These are phyloP conservation scores for Pichia heedii DNA, from an alignment of 805 yeast genomes.

Conservation along the genomic window DNA sequence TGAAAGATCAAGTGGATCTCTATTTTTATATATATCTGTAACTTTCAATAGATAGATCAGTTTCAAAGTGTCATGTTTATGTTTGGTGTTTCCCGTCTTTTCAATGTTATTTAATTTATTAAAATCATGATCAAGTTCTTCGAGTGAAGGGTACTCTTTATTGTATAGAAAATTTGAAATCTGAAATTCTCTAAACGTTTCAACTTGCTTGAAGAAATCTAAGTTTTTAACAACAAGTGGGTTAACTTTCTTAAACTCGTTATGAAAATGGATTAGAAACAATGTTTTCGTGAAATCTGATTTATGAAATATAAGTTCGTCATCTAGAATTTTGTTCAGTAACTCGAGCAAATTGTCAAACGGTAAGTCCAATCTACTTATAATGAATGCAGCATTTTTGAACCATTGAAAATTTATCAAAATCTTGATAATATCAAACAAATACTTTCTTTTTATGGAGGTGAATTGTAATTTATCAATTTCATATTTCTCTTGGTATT, in stretches of 20 bases:
- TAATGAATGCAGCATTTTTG: constrained; percentile 10
- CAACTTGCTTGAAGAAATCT: constrained; percentile 2
- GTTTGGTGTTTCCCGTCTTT: too few relatives aligned
- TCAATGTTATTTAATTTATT: background rate
- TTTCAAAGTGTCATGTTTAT: background rate
- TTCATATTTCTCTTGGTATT: background rate
- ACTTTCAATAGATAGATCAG: background rate
- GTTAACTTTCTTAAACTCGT: constrained; percentile 5
- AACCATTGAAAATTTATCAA: constrained; percentile 9
- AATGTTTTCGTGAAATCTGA: constrained; percentile 7
- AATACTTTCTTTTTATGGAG: background rate
- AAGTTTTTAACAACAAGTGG: constrained; percentile 9
- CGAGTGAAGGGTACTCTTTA: background rate
- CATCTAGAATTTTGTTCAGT: constrained; percentile 5
- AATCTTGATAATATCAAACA: background rate
- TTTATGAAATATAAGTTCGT: constrained; percentile 5
- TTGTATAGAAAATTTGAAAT: constrained; percentile 5
- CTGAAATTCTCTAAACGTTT: constrained; percentile 2
- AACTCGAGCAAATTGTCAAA: constrained; percentile 6
- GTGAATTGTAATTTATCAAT: background rate
- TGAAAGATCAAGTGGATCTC: background rate
- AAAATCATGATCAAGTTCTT: constrained; percentile 1
- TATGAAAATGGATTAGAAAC: constrained; percentile 8
- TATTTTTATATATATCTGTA: background rate
- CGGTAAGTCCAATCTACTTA: constrained; percentile 1